Percentiles rank a stretch among this genome's conserved stretches.
Conservation (phyloP, 106 monocot genomes). For the Platanthera zijinensis region DNA sequence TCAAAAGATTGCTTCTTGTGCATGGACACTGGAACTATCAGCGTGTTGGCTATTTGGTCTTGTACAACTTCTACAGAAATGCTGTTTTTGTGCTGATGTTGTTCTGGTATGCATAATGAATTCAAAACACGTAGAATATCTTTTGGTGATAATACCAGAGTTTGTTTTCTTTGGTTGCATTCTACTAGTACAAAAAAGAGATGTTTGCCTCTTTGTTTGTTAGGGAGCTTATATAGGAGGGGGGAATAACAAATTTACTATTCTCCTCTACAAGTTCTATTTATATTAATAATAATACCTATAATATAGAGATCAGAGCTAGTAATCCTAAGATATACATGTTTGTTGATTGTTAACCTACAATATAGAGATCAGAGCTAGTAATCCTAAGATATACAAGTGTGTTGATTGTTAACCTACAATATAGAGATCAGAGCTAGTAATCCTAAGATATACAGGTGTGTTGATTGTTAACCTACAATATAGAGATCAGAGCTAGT, state of each 20-base stretch:
- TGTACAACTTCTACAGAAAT: conserved; percentile 96
- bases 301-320: too few species aligned
- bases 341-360: too few species aligned
- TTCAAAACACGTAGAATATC: background rate
- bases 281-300: background rate
- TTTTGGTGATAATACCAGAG: background rate
- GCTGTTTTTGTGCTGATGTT: conserved; percentile 94
- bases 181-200: background rate
- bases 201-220: background rate
- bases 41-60: conserved; percentile 83
- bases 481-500: too few species aligned
- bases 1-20: conserved; percentile 94
- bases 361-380: too few species aligned
- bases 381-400: too few species aligned
- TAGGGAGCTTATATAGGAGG: background rate
- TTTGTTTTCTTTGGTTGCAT: background rate
- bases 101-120: conserved; percentile 62
- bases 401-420: too few species aligned
- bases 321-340: too few species aligned
- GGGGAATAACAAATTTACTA: background rate
- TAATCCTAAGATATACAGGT: too few species aligned
- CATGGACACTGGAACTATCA: conserved; percentile 99
- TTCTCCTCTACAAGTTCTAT: background rate
- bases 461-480: too few species aligned
- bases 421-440: too few species aligned